These are phyloP conservation scores for Pythium volutum DNA, from an alignment of 352 stramenopile species.

Conservation along the genomic window DNA sequence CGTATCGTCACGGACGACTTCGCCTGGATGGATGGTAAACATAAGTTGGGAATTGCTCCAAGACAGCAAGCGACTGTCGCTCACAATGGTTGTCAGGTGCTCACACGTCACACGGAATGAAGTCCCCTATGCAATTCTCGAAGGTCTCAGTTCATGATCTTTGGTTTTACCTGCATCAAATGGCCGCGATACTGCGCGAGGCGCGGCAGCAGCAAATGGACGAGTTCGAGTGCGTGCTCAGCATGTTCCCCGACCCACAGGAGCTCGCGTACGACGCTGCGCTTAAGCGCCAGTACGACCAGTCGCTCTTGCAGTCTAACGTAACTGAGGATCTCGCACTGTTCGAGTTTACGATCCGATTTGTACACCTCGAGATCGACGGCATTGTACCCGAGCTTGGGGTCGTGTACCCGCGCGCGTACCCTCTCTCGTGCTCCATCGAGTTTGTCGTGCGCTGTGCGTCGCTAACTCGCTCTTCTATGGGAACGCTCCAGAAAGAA, in stretches of 20 bases:
- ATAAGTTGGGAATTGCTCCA: too few species aligned
- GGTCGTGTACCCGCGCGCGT: slow-evolving; percentile 41
- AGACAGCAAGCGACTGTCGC: not conserved
- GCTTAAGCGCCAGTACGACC: slow-evolving; percentile 29
- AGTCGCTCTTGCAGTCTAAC: slow-evolving; percentile 1
- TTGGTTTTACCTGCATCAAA: not conserved
- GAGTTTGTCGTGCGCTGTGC: slow-evolving; percentile 52
- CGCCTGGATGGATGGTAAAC: too few species aligned
- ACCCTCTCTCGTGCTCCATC: slow-evolving; percentile 29
- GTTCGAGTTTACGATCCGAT: slow-evolving; percentile 48
- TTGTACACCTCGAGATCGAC: slow-evolving; percentile 9
- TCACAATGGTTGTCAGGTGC: not conserved
- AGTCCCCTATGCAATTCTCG: not conserved
- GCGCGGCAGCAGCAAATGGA: slow-evolving; percentile 45
- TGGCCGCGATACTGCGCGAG: not conserved
- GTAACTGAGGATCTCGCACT: too few species aligned
- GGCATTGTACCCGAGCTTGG: slow-evolving; percentile 37
- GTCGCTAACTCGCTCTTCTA: slow-evolving; percentile 36
- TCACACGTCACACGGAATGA: slow-evolving; percentile 10
- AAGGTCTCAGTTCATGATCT: not conserved
- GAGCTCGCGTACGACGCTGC: slow-evolving; percentile 43
- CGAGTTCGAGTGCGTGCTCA: slow-evolving; percentile 74
- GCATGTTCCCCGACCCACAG: slow-evolving; percentile 54
- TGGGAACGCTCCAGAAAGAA: slow-evolving; percentile 37
- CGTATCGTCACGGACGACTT: too few species aligned